These are phyloP conservation scores for Hypoxylon crocopeplum DNA, from an alignment of 495 filamentous ascomycete genomes.

Conservation along the genomic window DNA sequence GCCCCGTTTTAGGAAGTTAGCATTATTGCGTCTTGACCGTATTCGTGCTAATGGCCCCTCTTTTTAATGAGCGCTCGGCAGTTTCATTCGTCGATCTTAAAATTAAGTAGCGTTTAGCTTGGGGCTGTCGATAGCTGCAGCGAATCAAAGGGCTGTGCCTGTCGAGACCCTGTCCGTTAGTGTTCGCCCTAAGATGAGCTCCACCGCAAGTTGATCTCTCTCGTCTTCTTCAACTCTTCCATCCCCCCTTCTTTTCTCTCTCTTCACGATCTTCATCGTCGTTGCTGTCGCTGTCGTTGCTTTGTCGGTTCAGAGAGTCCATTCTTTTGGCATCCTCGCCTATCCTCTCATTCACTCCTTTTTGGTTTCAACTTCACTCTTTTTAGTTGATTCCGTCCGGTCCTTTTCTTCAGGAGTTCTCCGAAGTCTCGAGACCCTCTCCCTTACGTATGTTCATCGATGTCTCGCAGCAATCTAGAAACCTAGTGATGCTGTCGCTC, in stretches of 20 bases:
- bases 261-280: slow-evolving; percentile 58
- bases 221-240: slow-evolving; percentile 39
- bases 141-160: slow-evolving; percentile 34
- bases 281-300: slow-evolving; percentile 46
- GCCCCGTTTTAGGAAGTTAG: slow-evolving; percentile 15
- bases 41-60: slow-evolving; percentile 17
- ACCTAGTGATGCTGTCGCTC: neutral
- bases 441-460: slow-evolving; percentile 45
- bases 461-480: slow-evolving; percentile 28
- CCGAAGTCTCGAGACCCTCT: slow-evolving; percentile 35
- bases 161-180: slow-evolving; percentile 10
- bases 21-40: slow-evolving; percentile 26
- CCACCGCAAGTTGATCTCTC: slow-evolving; percentile 28
- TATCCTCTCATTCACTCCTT: slow-evolving; percentile 41
- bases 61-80: neutral
- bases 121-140: neutral
- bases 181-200: neutral
- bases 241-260: slow-evolving; percentile 41
- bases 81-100: slow-evolving; percentile 29
- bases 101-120: slow-evolving; percentile 35
- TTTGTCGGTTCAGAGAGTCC: slow-evolving; percentile 41
- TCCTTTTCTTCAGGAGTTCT: slow-evolving; percentile 52
- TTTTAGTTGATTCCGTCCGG: slow-evolving; percentile 65
- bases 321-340: slow-evolving; percentile 39
- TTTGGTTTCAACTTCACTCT: slow-evolving; percentile 83